Percentiles rank a stretch among this genome's conserved stretches.
phyloP scores from a whole-genome alignment of 2,329 filamentous ascomycete genomes.

The Septoria petroselini region DNA sequence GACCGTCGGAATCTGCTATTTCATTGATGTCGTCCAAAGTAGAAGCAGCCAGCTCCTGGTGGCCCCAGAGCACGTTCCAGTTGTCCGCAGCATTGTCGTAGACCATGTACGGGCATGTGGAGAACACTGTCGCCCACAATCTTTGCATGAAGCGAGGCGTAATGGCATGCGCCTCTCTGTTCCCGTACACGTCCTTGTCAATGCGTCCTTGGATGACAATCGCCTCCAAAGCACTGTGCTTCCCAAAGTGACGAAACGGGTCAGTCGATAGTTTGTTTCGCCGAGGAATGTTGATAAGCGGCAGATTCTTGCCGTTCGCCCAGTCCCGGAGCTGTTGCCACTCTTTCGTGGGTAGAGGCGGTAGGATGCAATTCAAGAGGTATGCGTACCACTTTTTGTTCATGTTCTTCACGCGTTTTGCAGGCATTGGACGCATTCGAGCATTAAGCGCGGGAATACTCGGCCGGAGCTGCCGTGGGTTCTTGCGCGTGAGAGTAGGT shows the following conservation, averaged over 20 bases:
- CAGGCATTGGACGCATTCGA: conserved; percentile 49
- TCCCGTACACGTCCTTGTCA: conserved; percentile 17
- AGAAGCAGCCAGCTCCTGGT: conserved; percentile 3
- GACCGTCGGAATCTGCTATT: background rate
- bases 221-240: conserved; percentile 27
- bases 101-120: conserved; percentile 11
- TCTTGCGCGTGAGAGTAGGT: conserved; percentile 34
- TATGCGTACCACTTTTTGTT: conserved; percentile 45
- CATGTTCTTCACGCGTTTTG: conserved; percentile 44
- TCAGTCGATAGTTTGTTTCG: conserved; percentile 5
- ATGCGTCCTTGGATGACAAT: conserved; percentile 17
- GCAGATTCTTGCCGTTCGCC: conserved; percentile 30
- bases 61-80: conserved; percentile 8
- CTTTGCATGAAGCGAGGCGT: conserved; percentile 47
- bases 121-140: conserved; percentile 45
- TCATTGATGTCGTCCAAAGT: background rate
- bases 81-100: background rate
- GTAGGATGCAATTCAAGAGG: conserved; percentile 43
- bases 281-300: conserved; percentile 9
- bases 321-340: conserved; percentile 46
- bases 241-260: conserved; percentile 7
- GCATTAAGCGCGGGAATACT: conserved; percentile 45
- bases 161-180: conserved; percentile 37
- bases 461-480: conserved; percentile 28
- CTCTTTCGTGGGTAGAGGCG: conserved; percentile 46